Conservation (phyloP, 2,329 filamentous ascomycete genomes). For the Pyrenophora tritici-repentis region DNA sequence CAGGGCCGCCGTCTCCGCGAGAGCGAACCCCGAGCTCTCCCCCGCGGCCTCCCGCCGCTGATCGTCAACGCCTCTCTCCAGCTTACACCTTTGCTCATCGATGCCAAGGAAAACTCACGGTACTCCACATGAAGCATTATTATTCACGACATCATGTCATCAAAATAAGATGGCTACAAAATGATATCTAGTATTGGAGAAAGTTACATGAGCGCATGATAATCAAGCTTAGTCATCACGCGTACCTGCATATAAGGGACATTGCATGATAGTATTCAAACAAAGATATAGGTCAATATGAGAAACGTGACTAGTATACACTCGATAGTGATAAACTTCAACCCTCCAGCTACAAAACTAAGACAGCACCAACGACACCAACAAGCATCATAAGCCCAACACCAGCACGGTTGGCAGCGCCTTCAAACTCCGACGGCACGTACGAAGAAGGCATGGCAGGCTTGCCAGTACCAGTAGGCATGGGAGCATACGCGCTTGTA, state of each 20-base stretch:
- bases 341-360: constrained; percentile 25
- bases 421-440: constrained; percentile 27
- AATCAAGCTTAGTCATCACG: neutral
- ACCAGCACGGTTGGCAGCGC: constrained; percentile 31
- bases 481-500: constrained; percentile 15
- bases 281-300: constrained; percentile 4
- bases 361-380: constrained; percentile 25
- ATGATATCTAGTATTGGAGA: too few species aligned
- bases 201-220: too few species aligned
- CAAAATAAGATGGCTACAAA: too few species aligned
- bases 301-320: constrained; percentile 2
- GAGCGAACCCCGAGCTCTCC: constrained; percentile 6
- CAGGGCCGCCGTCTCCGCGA: constrained; percentile 10
- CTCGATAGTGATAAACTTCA: too few species aligned
- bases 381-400: constrained; percentile 26
- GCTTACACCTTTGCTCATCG: neutral
- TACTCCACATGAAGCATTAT: neutral
- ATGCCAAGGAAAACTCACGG: neutral
- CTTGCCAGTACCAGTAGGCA: constrained; percentile 21
- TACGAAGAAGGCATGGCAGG: constrained; percentile 18
- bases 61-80: constrained; percentile 1
- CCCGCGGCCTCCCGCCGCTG: constrained; percentile 12
- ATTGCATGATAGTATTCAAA: constrained; percentile 4
- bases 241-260: constrained; percentile 1
- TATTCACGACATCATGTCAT: too few species aligned